Evolutionary conservation across 192 early-diverging fungal genomes (phyloP), one percentile per base, ranked within the genome.

Genomic region (Entophlyctis helioformis): DNA sequence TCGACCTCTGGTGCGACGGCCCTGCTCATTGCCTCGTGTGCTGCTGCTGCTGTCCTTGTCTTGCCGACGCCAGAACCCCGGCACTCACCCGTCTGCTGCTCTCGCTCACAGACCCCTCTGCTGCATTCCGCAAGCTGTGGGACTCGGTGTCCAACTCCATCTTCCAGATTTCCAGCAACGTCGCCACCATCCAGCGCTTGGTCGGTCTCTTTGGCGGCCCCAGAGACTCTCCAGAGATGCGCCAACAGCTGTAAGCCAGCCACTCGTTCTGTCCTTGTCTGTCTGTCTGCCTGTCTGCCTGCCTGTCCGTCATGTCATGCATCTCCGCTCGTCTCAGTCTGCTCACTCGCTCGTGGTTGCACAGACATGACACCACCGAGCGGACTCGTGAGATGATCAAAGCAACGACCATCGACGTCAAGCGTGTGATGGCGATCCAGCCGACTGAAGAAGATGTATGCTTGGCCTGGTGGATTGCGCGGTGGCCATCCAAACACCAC

Each of bases 121-220:
- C n/a, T n/a, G n/a, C n/a, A n/a, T n/a, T n/a, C n/a, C n/a, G n/a
- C 36, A 58, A 59, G 15, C 49, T 72, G 25, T 69, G 70, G 39
- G 82, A 84, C 27, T 67, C 74, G 43, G 71, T 87, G 10, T 91
- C 88, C 11, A 82, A 87, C 48, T 72, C 85, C 50, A 76, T 96
- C 26, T 93, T 91, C 60, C 68, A 71, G 31, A 87, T 96, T 46
- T 88, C 86, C 37, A 77, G 72, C 49, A 86, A 84, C 58, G 84
- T 89, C 23, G 83, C 83, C 9, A 77, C 74, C 49, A 89, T 94
- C 36, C 78, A 91, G 15, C 73, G 80, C 12, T 66, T 86, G 0
- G 82, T 93, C 10, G 62, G 60, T 13, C 78, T 76, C 50, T 67
- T 92, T 46, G 87, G 89, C 28, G 82, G 84, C 1, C 47, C 65